phyloP scores from a whole-genome alignment of 1,284 basidiomycete species.

The Testicularia cyperi region DNA sequence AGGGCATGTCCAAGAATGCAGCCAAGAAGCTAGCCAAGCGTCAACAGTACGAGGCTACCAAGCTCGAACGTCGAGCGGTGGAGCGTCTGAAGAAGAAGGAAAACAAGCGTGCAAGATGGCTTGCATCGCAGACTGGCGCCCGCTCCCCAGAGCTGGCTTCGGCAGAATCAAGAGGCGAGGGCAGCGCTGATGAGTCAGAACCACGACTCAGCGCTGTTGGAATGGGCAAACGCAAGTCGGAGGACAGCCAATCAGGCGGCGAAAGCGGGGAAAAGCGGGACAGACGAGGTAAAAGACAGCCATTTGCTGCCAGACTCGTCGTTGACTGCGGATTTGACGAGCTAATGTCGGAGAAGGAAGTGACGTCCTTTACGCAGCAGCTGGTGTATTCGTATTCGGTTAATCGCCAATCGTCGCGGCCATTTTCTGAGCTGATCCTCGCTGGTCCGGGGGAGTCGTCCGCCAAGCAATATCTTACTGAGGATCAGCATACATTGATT shows the following conservation, averaged over 20 bases:
- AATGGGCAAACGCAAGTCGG: conserved; percentile 59
- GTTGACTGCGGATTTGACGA: conserved; percentile 93
- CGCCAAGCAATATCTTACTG: conserved; percentile 11
- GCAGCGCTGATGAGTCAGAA: not conserved
- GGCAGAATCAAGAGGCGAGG: not conserved
- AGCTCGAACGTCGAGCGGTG: conserved; percentile 72
- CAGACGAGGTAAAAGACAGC: conserved; percentile 53
- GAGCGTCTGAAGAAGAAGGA: conserved; percentile 66
- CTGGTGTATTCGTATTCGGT: conserved; percentile 83
- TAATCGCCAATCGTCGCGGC: conserved; percentile 72
- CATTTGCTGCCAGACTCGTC: conserved; percentile 70
- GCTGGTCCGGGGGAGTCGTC: conserved; percentile 67
- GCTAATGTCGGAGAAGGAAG: conserved; percentile 92
- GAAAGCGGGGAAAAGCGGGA: conserved; percentile 58
- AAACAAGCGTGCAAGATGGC: conserved; percentile 61
- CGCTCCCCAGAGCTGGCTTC: not conserved
- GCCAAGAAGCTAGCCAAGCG: conserved; percentile 74
- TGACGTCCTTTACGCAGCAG: conserved; percentile 82
- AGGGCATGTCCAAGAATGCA: conserved; percentile 71
- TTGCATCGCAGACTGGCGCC: not conserved
- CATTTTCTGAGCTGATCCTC: conserved; percentile 74
- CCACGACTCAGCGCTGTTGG: conserved; percentile 54
- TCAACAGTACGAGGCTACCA: conserved; percentile 69
- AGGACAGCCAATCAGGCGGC: conserved; percentile 42
- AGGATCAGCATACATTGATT: conserved; percentile 14